Conservation (phyloP, 306 rosid species). For the Glycyrrhiza uralensis region DNA sequence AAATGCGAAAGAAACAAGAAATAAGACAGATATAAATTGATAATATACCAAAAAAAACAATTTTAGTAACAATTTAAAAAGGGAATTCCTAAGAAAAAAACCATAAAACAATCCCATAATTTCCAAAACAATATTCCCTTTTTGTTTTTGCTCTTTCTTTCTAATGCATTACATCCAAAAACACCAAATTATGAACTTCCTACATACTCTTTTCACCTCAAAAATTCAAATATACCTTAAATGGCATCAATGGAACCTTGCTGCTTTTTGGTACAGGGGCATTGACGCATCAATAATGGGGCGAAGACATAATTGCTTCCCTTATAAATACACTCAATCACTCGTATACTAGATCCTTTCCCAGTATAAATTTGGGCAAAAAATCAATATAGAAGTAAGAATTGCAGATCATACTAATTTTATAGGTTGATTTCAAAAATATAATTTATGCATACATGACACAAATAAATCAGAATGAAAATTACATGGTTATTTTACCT, state of each 20-base stretch:
- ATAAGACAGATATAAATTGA: slow-evolving; percentile 12
- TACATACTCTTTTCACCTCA: not conserved
- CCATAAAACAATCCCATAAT: not conserved
- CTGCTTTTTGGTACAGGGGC: not conserved
- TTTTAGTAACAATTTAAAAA: not conserved
- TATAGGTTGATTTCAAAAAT: slow-evolving; percentile 12
- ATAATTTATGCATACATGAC: slow-evolving; percentile 10
- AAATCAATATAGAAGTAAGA: not conserved
- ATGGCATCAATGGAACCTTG: not conserved
- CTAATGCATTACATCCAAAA: slow-evolving; percentile 2
- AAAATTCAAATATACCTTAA: not conserved
- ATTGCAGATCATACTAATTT: not conserved
- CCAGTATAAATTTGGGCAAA: not conserved
- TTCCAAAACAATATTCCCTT: not conserved
- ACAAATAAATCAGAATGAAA: slow-evolving; percentile 17
- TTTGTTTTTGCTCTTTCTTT: slow-evolving; percentile 1
- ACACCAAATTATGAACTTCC: not conserved
- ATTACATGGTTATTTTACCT: slow-evolving; percentile 49
- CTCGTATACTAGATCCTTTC: not conserved
- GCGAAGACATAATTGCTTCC: not conserved
- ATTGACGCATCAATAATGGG: not conserved
- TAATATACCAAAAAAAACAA: not conserved
- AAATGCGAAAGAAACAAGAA: not conserved
- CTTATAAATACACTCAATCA: not conserved
- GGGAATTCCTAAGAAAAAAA: too few relatives aligned